Percentiles rank a stretch among this genome's conserved stretches.
Evolutionary conservation across 495 filamentous ascomycete species (phyloP).

Genomic region (Acidiella bohemica): DNA sequence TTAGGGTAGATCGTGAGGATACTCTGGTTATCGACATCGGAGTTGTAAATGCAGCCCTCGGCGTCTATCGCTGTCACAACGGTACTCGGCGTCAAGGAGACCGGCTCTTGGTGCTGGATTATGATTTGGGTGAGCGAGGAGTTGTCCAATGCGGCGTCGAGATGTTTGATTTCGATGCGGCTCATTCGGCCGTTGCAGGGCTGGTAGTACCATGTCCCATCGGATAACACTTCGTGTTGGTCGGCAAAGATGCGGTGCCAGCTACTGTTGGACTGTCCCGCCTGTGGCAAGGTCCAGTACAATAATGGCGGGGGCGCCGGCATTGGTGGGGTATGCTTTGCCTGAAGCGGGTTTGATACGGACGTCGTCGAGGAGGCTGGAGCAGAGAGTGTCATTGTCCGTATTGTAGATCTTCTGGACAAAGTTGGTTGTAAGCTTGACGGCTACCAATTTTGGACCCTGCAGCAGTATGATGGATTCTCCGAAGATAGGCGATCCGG

Average conservation of each 20-base stretch:
- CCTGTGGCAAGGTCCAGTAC: constrained; percentile 15
- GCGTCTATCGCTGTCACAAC: constrained; percentile 27
- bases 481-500: constrained; percentile 18
- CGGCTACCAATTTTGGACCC: constrained; percentile 22
- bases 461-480: constrained; percentile 16
- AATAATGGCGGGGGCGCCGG: constrained; percentile 18
- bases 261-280: background rate
- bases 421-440: constrained; percentile 19
- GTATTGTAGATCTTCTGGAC: constrained; percentile 10
- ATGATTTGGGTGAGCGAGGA: constrained; percentile 9
- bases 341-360: constrained; percentile 21
- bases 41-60: constrained; percentile 23
- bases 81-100: constrained; percentile 23
- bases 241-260: constrained; percentile 22
- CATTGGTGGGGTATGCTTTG: constrained; percentile 23
- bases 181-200: constrained; percentile 23
- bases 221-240: constrained; percentile 26
- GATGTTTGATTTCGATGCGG: constrained; percentile 18
- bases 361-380: constrained; percentile 21
- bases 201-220: constrained; percentile 25
- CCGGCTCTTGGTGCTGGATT: constrained; percentile 18
- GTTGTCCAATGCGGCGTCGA: constrained; percentile 18
- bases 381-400: constrained; percentile 12
- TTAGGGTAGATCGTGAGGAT: constrained; percentile 24
- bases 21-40: constrained; percentile 21